Evolutionary conservation across 2,329 filamentous ascomycete genomes (phyloP), one percentile per base, ranked within the genome.

Genomic region (Kalaharituber pfeilii): DNA sequence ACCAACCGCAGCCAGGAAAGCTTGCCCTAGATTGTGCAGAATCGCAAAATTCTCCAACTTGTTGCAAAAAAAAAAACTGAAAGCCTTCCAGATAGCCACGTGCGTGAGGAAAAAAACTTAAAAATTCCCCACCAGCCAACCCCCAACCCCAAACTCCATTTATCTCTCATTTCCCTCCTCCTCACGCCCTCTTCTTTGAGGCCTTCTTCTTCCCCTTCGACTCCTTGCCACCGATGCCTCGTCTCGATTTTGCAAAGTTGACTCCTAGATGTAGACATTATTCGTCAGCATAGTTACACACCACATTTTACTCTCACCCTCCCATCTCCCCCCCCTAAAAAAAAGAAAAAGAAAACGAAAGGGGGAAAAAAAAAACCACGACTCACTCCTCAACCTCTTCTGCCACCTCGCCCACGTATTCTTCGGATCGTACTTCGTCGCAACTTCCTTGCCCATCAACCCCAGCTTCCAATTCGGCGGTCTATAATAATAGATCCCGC

Each of bases 391-490:
- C 6, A 47, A 51, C 42, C 56, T 60, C 55, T 56, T 59, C 54
- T 57, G 55, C 18, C 56, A 59, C 9, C 59, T 59, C 5, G 55
- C 49, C 26, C 56, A 56, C n/a, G 55, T 45, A 27, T 56, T 59
- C 7, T 57, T 59, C 24, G 20, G 20, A 28, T 50, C 47, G 30
- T 50, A 50, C 28, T 56, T 58, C 53, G 56, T 60, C 36, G 52
- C 55, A 13, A 58, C 52, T 11, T 61, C 50, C 44, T 57, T 57
- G 56, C 60, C 59, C 33, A 56, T 56, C 42, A 58, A 53, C 26
- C 60, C 60, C 30, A 62, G 57, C 27, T 56, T 56, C 60, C 60
- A 62, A 13, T 62, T 62, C 1, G 57, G 54, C 29, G 58, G 51
- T 3, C 59, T 45, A 13, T 55, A 57, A 24, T 59, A 56, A 50